These are phyloP conservation scores for Mucor saturninus DNA, from an alignment of 371 early-diverging fungal genomes.

Conservation along the genomic window DNA sequence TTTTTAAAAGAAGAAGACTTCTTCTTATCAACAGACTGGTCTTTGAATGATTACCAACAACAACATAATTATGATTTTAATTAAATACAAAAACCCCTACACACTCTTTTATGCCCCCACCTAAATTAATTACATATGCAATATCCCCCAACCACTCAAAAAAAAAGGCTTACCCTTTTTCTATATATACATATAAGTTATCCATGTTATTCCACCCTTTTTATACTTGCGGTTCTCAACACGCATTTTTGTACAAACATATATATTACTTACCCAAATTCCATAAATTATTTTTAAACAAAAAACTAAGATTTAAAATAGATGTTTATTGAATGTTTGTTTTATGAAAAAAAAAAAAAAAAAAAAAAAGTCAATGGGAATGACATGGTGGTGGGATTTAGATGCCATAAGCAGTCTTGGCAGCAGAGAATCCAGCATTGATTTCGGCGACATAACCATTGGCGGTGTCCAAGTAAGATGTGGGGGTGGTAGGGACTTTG, in stretches of 20 bases:
- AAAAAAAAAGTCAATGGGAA: too few relatives aligned
- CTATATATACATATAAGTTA: not conserved
- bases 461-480: constrained; percentile 10
- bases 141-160: not conserved
- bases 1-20: constrained; percentile 28
- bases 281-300: too few relatives aligned
- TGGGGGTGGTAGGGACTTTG: constrained; percentile 3
- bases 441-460: constrained; percentile 8
- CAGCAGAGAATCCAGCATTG: constrained; percentile 17
- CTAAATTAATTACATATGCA: constrained; percentile 2
- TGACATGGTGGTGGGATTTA: too few relatives aligned
- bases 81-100: constrained; percentile 5
- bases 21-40: constrained; percentile 29
- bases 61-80: constrained; percentile 14
- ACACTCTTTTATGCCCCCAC: not conserved
- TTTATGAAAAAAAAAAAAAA: too few relatives aligned
- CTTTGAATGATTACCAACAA: constrained; percentile 20
- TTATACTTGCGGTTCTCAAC: too few relatives aligned
- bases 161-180: not conserved
- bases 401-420: constrained; percentile 7
- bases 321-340: too few relatives aligned
- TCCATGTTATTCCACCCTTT: too few relatives aligned
- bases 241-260: too few relatives aligned
- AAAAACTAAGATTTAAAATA: too few relatives aligned
- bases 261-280: too few relatives aligned